phyloP scores from a whole-genome alignment of 78 protist genomes.

The Dictyostelium purpureum region DNA sequence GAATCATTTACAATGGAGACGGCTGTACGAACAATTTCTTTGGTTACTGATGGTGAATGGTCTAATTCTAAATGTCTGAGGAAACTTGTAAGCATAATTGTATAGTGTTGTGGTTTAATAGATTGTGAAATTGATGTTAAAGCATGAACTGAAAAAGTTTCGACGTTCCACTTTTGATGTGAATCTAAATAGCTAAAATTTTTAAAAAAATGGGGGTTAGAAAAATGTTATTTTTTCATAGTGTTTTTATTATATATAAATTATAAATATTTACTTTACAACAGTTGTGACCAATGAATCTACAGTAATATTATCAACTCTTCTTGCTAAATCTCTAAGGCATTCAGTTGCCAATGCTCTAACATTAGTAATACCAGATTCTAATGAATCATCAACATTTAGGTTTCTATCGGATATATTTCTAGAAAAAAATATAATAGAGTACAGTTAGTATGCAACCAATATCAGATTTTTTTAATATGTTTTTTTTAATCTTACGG shows the following conservation, averaged over 20 bases:
- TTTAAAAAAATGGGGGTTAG: background rate
- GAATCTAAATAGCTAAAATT: conserved; percentile 44
- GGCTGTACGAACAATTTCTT: conserved; percentile 24
- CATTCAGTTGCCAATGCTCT: conserved; percentile 43
- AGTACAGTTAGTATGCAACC: background rate
- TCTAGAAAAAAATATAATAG: background rate
- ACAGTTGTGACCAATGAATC: conserved; percentile 32
- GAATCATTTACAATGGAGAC: conserved; percentile 43
- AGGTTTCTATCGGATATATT: background rate
- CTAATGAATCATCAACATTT: background rate
- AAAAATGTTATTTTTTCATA: background rate
- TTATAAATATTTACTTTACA: conserved; percentile 15
- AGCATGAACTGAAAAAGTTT: conserved; percentile 23
- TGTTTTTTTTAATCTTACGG: conserved; percentile 9
- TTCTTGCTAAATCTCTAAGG: conserved; percentile 38
- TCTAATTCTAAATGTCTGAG: conserved; percentile 43
- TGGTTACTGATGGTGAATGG: conserved; percentile 45
- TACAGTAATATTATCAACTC: conserved; percentile 69
- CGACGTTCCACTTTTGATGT: conserved; percentile 39
- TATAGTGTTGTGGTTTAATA: conserved; percentile 59
- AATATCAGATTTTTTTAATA: background rate
- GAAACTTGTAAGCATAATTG: conserved; percentile 38
- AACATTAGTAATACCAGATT: conserved; percentile 11
- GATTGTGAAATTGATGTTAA: conserved; percentile 39
- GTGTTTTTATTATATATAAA: background rate